phyloP scores from a whole-genome alignment of 192 early-diverging fungal species.

The Linnemannia hyalina region DNA sequence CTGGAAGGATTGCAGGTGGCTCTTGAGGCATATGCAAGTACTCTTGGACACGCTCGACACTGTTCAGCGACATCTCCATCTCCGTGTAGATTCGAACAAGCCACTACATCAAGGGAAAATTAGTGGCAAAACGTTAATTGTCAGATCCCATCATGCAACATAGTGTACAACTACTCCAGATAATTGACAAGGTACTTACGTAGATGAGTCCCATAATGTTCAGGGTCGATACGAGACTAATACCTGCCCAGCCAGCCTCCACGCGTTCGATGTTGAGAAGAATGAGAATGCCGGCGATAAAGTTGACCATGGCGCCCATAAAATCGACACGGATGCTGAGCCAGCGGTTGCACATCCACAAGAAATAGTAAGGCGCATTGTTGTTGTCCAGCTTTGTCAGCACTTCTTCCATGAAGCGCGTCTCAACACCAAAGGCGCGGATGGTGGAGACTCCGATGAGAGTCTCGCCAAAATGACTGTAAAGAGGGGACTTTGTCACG shows the following conservation, averaged over 20 bases:
- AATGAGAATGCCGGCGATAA: constrained; percentile 74
- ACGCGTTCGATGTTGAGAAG: constrained; percentile 64
- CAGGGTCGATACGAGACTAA: constrained; percentile 85
- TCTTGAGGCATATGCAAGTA: constrained; percentile 88
- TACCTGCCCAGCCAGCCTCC: constrained; percentile 85
- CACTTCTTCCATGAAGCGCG: constrained; percentile 73
- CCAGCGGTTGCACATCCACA: constrained; percentile 91
- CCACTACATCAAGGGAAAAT: constrained; percentile 15
- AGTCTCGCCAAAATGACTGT: constrained; percentile 87
- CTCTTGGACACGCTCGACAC: constrained; percentile 89
- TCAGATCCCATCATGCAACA: not conserved
- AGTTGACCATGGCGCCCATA: constrained; percentile 77
- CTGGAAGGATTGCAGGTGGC: constrained; percentile 66
- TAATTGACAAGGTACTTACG: constrained; percentile 28
- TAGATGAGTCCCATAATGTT: constrained; percentile 71
- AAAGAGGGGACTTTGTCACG: constrained; percentile 78
- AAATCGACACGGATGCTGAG: constrained; percentile 85
- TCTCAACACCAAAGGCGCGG: constrained; percentile 83
- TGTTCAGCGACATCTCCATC: constrained; percentile 88
- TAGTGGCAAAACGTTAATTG: not conserved
- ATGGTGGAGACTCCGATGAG: constrained; percentile 81
- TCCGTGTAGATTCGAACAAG: constrained; percentile 69
- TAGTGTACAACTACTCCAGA: not conserved
- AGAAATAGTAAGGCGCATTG: constrained; percentile 83
- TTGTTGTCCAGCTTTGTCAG: constrained; percentile 70